Base-by-base conservation (phyloP, 805 yeast genomes). In the Naumovozyma baii region DNA sequence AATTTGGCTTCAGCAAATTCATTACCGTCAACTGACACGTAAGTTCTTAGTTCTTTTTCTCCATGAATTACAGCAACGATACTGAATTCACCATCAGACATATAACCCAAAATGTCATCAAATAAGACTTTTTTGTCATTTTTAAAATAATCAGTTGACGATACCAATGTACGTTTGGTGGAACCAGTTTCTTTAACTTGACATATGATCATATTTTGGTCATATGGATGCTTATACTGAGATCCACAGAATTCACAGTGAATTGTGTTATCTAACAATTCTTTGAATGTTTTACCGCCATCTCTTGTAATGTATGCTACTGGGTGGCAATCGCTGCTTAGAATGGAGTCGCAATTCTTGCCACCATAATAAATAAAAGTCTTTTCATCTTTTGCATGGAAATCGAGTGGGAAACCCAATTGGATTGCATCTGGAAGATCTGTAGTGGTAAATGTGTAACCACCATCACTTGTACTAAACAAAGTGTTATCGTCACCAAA, bases 1-100 rank as follows among this genome's bases (percentile, higher is more conserved):
- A 86, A 80, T 42, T 73, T 69, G 0, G 92, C 92, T 42, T 74
- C 81, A 0, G 95, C 85, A 69, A 80, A 92, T 8, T 62, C 67
- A 3, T 52, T 45, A 15, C 97, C 97, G 60, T 90, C 90, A 14
- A 76, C 72, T 1, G 96, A 78, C 1, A 86, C 86, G 48, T 69
- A 72, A 0, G 94, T 90, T 38, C 71, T 69, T 39, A 87, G 63
- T 5, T 76, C 67, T 2, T 67, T 66, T 18, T 72, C 73, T 12
- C 67, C 74, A 13, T 64, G 62, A 25, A 72, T 62, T 2, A 74
- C 63, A 1, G 95, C 96, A 37, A 80, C 87, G 20, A 90, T 74
- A 18, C 83, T 64, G 51, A 73, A 90, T 20, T 74, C 79, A 18
- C 83, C 82, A 15, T 79, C 75, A 26, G 77, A 66, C 15, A 92